Conservation (phyloP, 179 eudicot species). For the Actinidia arguta region DNA sequence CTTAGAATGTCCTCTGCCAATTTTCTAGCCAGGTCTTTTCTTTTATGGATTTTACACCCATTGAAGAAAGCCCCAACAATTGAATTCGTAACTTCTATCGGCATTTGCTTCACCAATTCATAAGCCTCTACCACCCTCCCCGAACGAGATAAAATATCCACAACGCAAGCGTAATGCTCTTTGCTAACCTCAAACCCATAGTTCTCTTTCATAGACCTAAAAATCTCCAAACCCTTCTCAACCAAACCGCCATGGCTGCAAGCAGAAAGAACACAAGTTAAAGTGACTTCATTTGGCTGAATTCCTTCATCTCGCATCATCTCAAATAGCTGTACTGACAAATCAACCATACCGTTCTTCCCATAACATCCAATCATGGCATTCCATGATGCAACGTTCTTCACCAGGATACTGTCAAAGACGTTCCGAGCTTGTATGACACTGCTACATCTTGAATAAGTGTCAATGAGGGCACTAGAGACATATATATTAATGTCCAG, state of each 20-base stretch:
- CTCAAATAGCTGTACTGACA: constrained; percentile 50
- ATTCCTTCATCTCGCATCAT: constrained; percentile 51
- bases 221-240: constrained; percentile 65
- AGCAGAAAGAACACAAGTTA: constrained; percentile 60
- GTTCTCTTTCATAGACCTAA: constrained; percentile 51
- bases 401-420: constrained; percentile 37
- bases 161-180: constrained; percentile 71
- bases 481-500: constrained; percentile 56
- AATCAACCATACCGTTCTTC: constrained; percentile 54
- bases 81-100: constrained; percentile 45
- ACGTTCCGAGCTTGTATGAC: constrained; percentile 50
- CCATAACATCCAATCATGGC: constrained; percentile 72
- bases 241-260: constrained; percentile 75
- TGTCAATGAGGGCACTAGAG: constrained; percentile 65
- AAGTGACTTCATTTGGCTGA: constrained; percentile 59
- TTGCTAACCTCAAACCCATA: constrained; percentile 42
- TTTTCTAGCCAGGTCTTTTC: constrained; percentile 64
- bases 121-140: constrained; percentile 72
- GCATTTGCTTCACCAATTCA: constrained; percentile 43
- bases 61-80: constrained; percentile 63
- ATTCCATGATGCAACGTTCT: constrained; percentile 63
- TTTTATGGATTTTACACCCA: constrained; percentile 66
- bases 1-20: constrained; percentile 34
- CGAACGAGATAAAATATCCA: constrained; percentile 66
- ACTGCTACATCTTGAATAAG: constrained; percentile 71